A percentile compares a stretch with the other conserved stretches of the same genome.
These are phyloP conservation scores for Candida maesae DNA, from an alignment of 805 yeast genomes.

Conservation along the genomic window DNA sequence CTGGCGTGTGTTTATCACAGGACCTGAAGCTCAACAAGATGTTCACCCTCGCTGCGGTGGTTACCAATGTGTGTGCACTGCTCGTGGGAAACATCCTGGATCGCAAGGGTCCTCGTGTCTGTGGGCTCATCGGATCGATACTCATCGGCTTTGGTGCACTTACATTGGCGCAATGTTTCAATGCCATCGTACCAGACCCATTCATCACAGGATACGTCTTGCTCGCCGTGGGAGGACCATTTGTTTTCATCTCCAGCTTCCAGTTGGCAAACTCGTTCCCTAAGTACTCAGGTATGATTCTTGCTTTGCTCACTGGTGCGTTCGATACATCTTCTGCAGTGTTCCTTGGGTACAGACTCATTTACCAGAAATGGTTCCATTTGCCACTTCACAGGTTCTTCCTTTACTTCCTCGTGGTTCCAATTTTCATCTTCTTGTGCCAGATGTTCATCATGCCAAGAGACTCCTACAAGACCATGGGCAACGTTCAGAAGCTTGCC, in stretches of 20 bases:
- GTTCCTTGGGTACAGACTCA: constrained; percentile 66
- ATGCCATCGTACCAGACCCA: constrained; percentile 44
- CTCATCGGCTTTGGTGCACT: constrained; percentile 55
- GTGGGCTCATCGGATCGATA: constrained; percentile 70
- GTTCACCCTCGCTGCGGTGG: constrained; percentile 83
- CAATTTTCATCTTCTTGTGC: constrained; percentile 68
- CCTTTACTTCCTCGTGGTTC: constrained; percentile 64
- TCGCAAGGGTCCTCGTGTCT: constrained; percentile 70
- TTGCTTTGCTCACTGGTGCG: constrained; percentile 88
- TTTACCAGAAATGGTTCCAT: constrained; percentile 41
- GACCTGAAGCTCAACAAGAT: constrained; percentile 77
- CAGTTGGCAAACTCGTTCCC: constrained; percentile 89
- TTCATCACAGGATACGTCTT: constrained; percentile 70
- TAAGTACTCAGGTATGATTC: constrained; percentile 68
- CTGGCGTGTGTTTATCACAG: constrained; percentile 59
- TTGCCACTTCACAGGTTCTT: constrained; percentile 59
- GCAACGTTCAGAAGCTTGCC: constrained; percentile 60
- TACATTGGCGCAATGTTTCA: constrained; percentile 39
- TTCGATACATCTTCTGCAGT: constrained; percentile 92
- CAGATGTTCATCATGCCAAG: constrained; percentile 79
- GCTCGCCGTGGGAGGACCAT: constrained; percentile 90
- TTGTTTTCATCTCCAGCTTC: constrained; percentile 85
- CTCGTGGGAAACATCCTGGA: constrained; percentile 81
- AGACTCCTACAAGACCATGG: constrained; percentile 69
- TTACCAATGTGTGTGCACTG: constrained; percentile 79